phyloP scores from a whole-genome alignment of 2,329 filamentous ascomycete genomes.

The Sordariomycetes sp. region DNA sequence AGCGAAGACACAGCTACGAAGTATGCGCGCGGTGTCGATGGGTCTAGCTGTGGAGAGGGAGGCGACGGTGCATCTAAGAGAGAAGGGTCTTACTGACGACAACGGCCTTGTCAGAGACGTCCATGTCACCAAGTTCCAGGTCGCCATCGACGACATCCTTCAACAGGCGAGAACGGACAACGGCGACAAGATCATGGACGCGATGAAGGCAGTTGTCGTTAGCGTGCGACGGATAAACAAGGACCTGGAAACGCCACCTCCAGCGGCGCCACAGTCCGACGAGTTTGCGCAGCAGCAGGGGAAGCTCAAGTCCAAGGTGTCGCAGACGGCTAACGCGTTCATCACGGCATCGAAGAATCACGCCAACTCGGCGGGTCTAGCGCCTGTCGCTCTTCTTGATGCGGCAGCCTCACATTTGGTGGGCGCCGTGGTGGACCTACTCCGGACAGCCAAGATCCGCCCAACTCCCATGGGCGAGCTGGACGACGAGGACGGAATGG shows the following conservation, averaged over 20 bases:
- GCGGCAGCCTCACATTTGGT: constrained; percentile 87
- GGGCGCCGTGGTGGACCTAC: constrained; percentile 73
- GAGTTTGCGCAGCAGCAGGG: constrained; percentile 44
- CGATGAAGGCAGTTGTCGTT: constrained; percentile 78
- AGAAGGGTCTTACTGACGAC: constrained; percentile 57
- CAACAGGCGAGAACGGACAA: constrained; percentile 64
- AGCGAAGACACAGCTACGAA: constrained; percentile 77
- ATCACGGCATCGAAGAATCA: constrained; percentile 95
- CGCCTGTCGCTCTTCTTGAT: constrained; percentile 86
- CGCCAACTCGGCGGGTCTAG: constrained; percentile 68
- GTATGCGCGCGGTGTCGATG: constrained; percentile 68
- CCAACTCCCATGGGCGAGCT: constrained; percentile 64
- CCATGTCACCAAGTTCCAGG: constrained; percentile 89
- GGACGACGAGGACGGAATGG: constrained; percentile 53
- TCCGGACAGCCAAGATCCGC: constrained; percentile 75
- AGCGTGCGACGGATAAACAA: constrained; percentile 77
- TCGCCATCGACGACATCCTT: constrained; percentile 84
- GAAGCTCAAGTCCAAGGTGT: constrained; percentile 72
- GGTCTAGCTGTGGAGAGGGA: constrained; percentile 61
- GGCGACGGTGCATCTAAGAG: constrained; percentile 54
- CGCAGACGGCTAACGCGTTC: constrained; percentile 88
- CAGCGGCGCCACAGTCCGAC: constrained; percentile 29
- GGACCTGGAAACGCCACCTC: constrained; percentile 54
- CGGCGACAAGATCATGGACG: constrained; percentile 64
- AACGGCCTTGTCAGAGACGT: constrained; percentile 80